phyloP scores from a whole-genome alignment of 139 green algal genomes.

The Zygnema circumcarinatum region DNA sequence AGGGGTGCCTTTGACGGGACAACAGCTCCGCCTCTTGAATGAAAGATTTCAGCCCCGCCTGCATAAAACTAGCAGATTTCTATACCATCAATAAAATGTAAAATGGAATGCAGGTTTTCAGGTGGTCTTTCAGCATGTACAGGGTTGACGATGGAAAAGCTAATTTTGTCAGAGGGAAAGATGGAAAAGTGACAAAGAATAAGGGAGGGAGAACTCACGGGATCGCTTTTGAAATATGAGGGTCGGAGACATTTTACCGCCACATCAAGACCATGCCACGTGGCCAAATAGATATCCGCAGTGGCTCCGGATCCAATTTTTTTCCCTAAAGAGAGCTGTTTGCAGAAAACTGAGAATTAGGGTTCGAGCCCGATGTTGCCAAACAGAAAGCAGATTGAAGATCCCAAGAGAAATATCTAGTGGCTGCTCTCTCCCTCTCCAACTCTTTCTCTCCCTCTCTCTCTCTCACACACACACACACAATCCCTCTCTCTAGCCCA shows the following conservation, averaged over 20 bases:
- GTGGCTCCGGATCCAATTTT: slow-evolving; percentile 16
- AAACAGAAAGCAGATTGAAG: neutral
- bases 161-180: slow-evolving; percentile 11
- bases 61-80: neutral
- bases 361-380: neutral
- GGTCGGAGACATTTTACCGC: slow-evolving; percentile 38
- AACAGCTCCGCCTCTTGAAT: slow-evolving; percentile 24
- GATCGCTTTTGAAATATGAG: slow-evolving; percentile 15
- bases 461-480: neutral
- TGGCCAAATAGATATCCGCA: slow-evolving; percentile 20
- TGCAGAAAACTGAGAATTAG: neutral
- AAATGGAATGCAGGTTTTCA: neutral
- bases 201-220: neutral
- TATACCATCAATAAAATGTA: neutral
- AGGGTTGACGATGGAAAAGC: neutral
- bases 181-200: neutral
- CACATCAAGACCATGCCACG: slow-evolving; percentile 32
- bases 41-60: slow-evolving; percentile 19
- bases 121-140: slow-evolving; percentile 6
- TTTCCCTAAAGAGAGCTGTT: slow-evolving; percentile 18
- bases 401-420: neutral
- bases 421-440: neutral
- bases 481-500: neutral
- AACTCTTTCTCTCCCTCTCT: neutral
- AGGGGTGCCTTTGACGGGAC: slow-evolving; percentile 24